Evolutionary conservation across 371 early-diverging fungal species (phyloP), one percentile per base, ranked within the genome.

Genomic region (Smittium culicis): DNA sequence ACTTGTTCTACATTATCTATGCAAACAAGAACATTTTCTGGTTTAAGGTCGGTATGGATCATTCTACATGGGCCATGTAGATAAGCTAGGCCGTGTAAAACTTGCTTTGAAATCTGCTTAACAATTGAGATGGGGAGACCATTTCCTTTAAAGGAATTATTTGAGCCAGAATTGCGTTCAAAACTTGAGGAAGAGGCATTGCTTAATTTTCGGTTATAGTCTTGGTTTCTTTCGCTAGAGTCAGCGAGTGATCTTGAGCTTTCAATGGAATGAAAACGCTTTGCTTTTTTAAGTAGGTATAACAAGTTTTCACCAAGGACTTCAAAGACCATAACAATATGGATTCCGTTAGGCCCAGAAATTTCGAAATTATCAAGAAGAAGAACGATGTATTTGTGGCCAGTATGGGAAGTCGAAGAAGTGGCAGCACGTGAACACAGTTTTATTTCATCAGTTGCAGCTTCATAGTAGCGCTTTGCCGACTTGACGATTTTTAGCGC

Each of bases 21-120:
- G 68, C 90, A 91, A 8, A 94, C 89, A 35, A 94, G 79, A 5
- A 94, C 91, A 74, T 94, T 94, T 73, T 94, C 99, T 0, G 98
- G 99, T 73, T 99, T 99, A 54, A 99, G 72, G 74, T 99, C 99
- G 0, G 98, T 96, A 79, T 99, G 99, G 58, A 96, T 93, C 73
- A 99, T 93, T n/a, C 88, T 88, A 79, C 98, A 96, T 66, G 91
- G 89, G n/a, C 87, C 74, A 74, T 97, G 98, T 68, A 97, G 79
- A 71, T 93, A 96, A 67, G 93, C 95, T 66, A 97, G 77, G 2
- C 93, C 96, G 78, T 87, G 80, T 34, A 96, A 75, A 0, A 94
- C 84, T 72, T 97, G 96, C 66, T 86, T 82, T 1, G 88, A 74
- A 54, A 96, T 89, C 45, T 91, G 86, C 74, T 88, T 91, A 61